Evolutionary conservation across 306 rosid genomes (phyloP).

Genomic region (Vigna angularis): DNA sequence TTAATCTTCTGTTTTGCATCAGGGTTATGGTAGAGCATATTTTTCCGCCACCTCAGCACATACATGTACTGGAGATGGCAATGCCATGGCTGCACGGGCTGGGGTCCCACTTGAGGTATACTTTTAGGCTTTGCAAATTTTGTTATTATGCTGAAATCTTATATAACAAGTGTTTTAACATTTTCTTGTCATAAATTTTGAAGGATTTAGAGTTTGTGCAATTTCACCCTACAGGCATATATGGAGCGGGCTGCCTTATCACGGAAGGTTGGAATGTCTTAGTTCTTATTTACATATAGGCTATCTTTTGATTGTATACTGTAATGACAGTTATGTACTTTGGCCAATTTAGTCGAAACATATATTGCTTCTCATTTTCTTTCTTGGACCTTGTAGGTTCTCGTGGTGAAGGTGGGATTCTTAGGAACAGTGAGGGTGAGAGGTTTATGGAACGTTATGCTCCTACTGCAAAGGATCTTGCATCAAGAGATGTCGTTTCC

Average conservation of each 20-base stretch:
- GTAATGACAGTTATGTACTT: neutral
- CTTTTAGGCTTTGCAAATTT: constrained; percentile 1
- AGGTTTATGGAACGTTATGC: constrained; percentile 98
- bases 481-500: constrained; percentile 92
- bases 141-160: constrained; percentile 25
- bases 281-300: constrained; percentile 1
- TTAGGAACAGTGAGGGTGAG: constrained; percentile 95
- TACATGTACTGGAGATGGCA: constrained; percentile 98
- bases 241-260: constrained; percentile 98
- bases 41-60: constrained; percentile 97
- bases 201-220: constrained; percentile 98
- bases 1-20: constrained; percentile 30
- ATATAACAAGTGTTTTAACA: constrained; percentile 4
- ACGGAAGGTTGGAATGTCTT: constrained; percentile 75
- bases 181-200: constrained; percentile 36
- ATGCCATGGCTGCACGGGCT: constrained; percentile 96
- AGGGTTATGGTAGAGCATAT: constrained; percentile 91
- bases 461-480: constrained; percentile 98
- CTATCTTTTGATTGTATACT: constrained; percentile 25
- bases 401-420: constrained; percentile 99
- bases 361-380: constrained; percentile 35
- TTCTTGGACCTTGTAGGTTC: constrained; percentile 70
- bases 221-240: constrained; percentile 97
- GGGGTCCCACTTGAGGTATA: constrained; percentile 88
- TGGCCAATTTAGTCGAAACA: constrained; percentile 8